Evolutionary conservation across 805 yeast species (phyloP), one percentile per base, ranked within the genome.

Genomic region (Yamadazyma paraphyllophila): DNA sequence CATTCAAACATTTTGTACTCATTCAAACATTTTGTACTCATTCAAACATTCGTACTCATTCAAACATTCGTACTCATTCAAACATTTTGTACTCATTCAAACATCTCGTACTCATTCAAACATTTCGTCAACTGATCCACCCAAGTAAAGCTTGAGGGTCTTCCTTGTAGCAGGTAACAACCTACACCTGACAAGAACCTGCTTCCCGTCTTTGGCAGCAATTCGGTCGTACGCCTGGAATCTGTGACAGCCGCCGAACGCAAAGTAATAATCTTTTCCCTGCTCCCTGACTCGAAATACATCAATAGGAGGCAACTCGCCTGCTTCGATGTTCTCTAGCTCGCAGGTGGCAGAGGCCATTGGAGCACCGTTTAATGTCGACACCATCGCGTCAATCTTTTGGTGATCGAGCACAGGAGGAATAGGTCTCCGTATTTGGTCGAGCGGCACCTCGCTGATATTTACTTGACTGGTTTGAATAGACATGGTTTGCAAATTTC

Each of bases 221-320:
- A 63, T 46, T 33, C 74, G 66, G 46, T 88, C 94, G 59, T 89
- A 89, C 0, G 96, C 96, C 61, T 88, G 96, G 54, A 88, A 84
- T 50, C 96, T 65, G 59, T 88, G 96, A 59, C 96, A 88, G 0
- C 96, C 96, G 6, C 96, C 96, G 65, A 88, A 88, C 1, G 91
- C 95, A 63, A 86, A 88, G 58, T 83, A 88, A 60, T 75, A 76
- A 31, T 65, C 72, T 40, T 77, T 65, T 1, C 88, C 92, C 7
- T 76, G 61, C 35, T 84, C 85, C 36, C 83, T 71, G 2, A 88
- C 86, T 31, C 75, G 73, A 50, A 88, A 65, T 0, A 88, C 89
- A 62, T 88, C 96, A 12, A 89, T 75, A 1, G 96, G 92, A 2
- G 96, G 96, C 32, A 88, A 64, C 52, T 83, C 85, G 1, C 90